Percentiles rank a stretch among this genome's conserved stretches.
Evolutionary conservation across 169 alveolate genomes (phyloP).

Genomic region (Perkinsus chesapeaki): DNA sequence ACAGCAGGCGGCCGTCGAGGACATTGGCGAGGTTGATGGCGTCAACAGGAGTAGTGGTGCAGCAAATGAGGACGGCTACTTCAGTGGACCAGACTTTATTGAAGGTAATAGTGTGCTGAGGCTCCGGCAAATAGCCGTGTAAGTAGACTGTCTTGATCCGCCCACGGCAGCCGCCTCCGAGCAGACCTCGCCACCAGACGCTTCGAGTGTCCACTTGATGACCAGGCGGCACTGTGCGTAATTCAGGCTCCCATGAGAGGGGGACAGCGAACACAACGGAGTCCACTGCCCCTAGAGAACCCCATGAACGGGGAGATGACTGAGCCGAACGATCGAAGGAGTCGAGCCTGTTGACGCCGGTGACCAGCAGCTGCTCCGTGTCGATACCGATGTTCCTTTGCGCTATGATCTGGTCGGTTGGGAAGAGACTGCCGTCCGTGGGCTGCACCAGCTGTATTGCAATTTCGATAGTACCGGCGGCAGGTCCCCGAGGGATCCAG

Average conservation of each 20-base stretch:
- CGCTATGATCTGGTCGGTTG: not conserved
- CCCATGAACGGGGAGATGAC: not conserved
- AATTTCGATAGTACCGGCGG: not conserved
- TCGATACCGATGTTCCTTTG: not conserved
- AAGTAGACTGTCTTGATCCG: not conserved
- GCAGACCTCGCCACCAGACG: not conserved
- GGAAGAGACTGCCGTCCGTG: not conserved
- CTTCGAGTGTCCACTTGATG: not conserved
- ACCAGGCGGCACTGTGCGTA: not conserved
- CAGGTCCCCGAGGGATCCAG: not conserved
- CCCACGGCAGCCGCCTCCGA: not conserved
- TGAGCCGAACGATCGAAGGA: not conserved
- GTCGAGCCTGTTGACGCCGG: not conserved
- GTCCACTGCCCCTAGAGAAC: not conserved
- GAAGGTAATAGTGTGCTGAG: not conserved
- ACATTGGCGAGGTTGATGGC: not conserved
- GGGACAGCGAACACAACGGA: not conserved
- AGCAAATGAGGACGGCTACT: not conserved
- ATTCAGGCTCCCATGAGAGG: not conserved
- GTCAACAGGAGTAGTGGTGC: not conserved
- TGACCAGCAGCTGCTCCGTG: not conserved
- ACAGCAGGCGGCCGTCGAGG: not conserved
- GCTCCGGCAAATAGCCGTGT: not conserved
- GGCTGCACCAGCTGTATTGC: not conserved
- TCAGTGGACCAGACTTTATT: not conserved